phyloP scores from a whole-genome alignment of 75 land plant species.

The Adiantum capillusveneris region DNA sequence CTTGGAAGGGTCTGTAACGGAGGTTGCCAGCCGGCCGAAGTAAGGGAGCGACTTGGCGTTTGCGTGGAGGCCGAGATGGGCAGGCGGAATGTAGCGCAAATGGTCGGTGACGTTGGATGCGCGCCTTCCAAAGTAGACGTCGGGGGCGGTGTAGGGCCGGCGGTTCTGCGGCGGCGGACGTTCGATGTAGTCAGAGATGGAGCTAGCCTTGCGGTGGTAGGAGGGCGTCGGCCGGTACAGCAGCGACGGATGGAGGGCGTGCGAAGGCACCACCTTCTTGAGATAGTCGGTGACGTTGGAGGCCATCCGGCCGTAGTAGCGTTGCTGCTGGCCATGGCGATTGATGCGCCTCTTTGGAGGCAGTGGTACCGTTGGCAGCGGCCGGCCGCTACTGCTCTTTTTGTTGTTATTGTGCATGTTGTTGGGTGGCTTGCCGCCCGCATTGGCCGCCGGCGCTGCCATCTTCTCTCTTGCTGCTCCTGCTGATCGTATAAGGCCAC shows the following conservation, averaged over 20 bases:
- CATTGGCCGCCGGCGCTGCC: too few relatives aligned
- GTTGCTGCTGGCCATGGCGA: slow-evolving; percentile 1
- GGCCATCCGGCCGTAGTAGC: background rate
- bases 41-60: background rate
- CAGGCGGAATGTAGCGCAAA: background rate
- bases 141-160: slow-evolving; percentile 3
- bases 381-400: too few relatives aligned
- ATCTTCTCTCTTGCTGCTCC: too few relatives aligned
- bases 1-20: background rate
- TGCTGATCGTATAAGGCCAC: too few relatives aligned
- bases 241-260: background rate
- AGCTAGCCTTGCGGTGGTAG: slow-evolving; percentile 3
- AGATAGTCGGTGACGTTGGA: slow-evolving; percentile 1
- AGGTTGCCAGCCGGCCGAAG: slow-evolving; percentile 3
- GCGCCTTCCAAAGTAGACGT: slow-evolving; percentile 1
- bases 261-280: background rate
- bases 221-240: background rate
- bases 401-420: too few relatives aligned
- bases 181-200: slow-evolving; percentile 2
- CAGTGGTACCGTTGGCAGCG: too few relatives aligned
- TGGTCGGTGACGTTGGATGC: background rate
- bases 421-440: too few relatives aligned
- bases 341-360: background rate
- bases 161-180: background rate
- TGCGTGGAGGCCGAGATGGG: background rate